Percentiles rank a stretch among this genome's conserved stretches.
Evolutionary conservation across 805 yeast species (phyloP).

Genomic region (Nakazawaea wyomingensis): DNA sequence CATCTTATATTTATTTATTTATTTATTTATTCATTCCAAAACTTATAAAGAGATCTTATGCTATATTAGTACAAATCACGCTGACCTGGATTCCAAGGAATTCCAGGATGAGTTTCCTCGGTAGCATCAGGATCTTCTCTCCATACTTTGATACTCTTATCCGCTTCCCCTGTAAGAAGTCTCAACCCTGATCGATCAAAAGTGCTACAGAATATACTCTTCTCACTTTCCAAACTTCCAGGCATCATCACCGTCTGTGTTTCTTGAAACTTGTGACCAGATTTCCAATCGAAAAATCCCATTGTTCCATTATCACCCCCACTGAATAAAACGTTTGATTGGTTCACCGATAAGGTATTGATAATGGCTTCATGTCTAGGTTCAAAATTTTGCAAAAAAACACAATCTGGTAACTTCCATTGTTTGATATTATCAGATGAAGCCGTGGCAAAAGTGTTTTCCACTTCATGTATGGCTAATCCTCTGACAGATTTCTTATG

Average conservation of each 20-base stretch:
- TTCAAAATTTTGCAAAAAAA: constrained; percentile 44
- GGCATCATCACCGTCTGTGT: constrained; percentile 52
- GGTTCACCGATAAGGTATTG: constrained; percentile 62
- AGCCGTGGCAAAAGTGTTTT: constrained; percentile 71
- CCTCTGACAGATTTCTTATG: constrained; percentile 81
- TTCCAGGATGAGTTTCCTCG: constrained; percentile 29
- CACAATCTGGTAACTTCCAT: constrained; percentile 79
- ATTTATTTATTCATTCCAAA: no score
- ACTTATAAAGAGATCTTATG: neutral
- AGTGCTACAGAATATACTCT: constrained; percentile 61
- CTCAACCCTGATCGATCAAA: constrained; percentile 81
- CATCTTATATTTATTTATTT: no score
- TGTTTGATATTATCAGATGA: constrained; percentile 78
- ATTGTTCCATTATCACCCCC: constrained; percentile 84
- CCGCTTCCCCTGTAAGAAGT: constrained; percentile 84
- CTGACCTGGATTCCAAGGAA: constrained; percentile 26
- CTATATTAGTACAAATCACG: neutral
- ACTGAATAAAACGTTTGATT: constrained; percentile 59
- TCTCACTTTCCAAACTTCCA: constrained; percentile 65
- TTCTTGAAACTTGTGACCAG: constrained; percentile 60
- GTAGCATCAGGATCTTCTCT: constrained; percentile 38
- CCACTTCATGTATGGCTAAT: constrained; percentile 61
- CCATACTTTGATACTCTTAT: constrained; percentile 81
- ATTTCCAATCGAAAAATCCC: constrained; percentile 71
- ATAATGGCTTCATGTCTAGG: constrained; percentile 47